Conservation (phyloP, 768 basidiomycete genomes). For the Chalciporus sphaerocephalus region DNA sequence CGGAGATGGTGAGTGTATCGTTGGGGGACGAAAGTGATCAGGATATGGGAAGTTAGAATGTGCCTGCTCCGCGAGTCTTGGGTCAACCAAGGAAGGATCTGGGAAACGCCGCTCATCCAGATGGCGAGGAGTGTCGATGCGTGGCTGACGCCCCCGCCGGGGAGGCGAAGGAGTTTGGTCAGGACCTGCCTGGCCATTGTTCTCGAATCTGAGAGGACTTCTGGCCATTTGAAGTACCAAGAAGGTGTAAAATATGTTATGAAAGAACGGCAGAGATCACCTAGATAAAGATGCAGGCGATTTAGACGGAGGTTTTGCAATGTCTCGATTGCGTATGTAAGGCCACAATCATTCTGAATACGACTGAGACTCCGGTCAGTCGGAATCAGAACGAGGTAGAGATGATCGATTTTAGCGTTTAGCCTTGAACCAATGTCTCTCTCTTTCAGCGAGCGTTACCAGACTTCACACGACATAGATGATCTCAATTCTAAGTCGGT, state of each 20-base stretch:
- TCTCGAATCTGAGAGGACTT: slow-evolving; percentile 9
- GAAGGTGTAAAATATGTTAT: not conserved
- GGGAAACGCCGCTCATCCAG: not conserved
- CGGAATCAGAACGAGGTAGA: not conserved
- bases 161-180: slow-evolving; percentile 3
- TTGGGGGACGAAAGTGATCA: slow-evolving; percentile 8
- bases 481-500: not conserved
- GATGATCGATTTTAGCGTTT: not conserved
- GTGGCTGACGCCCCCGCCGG: not conserved
- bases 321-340: slow-evolving; percentile 9
- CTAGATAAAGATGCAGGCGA: slow-evolving; percentile 11
- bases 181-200: slow-evolving; percentile 22
- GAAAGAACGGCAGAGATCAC: slow-evolving; percentile 14
- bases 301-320: not conserved
- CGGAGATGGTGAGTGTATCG: slow-evolving; percentile 4
- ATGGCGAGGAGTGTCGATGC: not conserved
- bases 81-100: not conserved
- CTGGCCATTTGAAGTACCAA: slow-evolving; percentile 11
- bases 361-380: slow-evolving; percentile 10
- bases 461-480: not conserved
- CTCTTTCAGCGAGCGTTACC: not conserved
- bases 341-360: slow-evolving; percentile 14
- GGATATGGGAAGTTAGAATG: slow-evolving; percentile 8
- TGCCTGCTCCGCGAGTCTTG: not conserved
- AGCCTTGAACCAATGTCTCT: not conserved